Evolutionary conservation across 164 flowering plant species (phyloP), one percentile per base, ranked within the genome.

Genomic region (Liquidambar formosana): DNA sequence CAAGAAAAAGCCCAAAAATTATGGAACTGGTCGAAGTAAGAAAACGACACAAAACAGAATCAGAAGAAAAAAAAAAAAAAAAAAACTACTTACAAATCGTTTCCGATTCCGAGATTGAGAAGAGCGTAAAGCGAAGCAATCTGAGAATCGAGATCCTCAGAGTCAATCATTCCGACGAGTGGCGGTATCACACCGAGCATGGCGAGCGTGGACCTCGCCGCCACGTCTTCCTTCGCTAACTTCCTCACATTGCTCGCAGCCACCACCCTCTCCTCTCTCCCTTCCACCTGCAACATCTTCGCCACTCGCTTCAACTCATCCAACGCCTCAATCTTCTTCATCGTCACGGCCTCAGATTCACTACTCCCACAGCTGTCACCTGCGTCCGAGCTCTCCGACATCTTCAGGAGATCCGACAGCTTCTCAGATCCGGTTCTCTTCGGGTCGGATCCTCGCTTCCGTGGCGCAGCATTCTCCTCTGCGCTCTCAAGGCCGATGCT

Each of bases 111-210:
- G 53, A 94, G 86, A 73, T 94, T 94, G 70, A 94, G 96, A 71
- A 92, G 76, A 63, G 92, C 98, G 68, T 94, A 94, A 41, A 92
- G 89, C 10, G 97, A 75, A 16, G 88, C 89, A 64, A 88, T 76
- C 68, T 81, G 87, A 28, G 66, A 68, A 43, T 84, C 81, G 21
- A 48, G 61, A 61, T 85, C 84, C 11, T 49, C 71, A 19, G 66
- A 68, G 72, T 90, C 97, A 19, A 94, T 83, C 94, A 92, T 75
- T 10, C 81, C 87, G 16, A 92, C 88, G 0, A 94, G 80, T 28
- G 96, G 89, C 13, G 98, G 98, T 65, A 94, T 94, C 12, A 88
- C 89, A 21, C 98, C 98, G 15, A 92, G 86, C 92, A 92, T 83
- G 0, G 96, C 92, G 0, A 94, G 79, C 27, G 92, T 87, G 19